Evolutionary conservation across 2,329 filamentous ascomycete species (phyloP), one percentile per base, ranked within the genome.

Genomic region (Colletotrichum melonis): DNA sequence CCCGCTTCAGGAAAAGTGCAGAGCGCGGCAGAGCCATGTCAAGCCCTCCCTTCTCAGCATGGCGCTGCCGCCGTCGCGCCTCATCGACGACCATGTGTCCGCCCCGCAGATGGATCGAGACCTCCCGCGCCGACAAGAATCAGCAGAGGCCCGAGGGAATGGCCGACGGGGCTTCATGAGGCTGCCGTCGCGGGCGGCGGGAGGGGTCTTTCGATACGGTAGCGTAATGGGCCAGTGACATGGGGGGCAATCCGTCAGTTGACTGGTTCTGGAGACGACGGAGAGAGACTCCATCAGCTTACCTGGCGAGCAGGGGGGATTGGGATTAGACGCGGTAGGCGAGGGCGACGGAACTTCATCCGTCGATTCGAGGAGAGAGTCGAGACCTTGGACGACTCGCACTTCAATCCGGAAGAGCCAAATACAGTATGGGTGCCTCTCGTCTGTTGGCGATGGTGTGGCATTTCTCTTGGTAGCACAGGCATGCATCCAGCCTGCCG

Each of bases 1-100:
- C 28, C 68, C 63, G 59, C 69, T 54, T 74, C 54, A 24, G 69
- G 72, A 54, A 38, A 67, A 68, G 72, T 59, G 71, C 67, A 30
- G 57, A 68, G 72, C 55, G 71, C 67, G 62, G 71, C 67, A 62
- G 60, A 66, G 67, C 56, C 19, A 32, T 49, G 26, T 38, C 70
- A 70, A 73, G 67, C 70, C 60, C 49, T 62, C 67, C 35, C 60
- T 58, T 55, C 14, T 38, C 59, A 64, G 66, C 69, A 55, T 72
- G 65, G 65, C 58, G 62, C 63, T 69, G 70, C 59, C 58, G 66
- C 69, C 65, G 24, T 28, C 42, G 35, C 60, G 60, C 60, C 42
- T 52, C 42, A 30, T 49, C 49, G 38, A 42, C 57, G 49, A 42
- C 69, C 64, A 72, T 69, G 69, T 59, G 65, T 69, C 30, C 24